Percentiles rank a stretch among this genome's conserved stretches.
These are phyloP conservation scores for Aeschynomene evenia DNA, from an alignment of 306 rosid genomes.

Conservation along the genomic window DNA sequence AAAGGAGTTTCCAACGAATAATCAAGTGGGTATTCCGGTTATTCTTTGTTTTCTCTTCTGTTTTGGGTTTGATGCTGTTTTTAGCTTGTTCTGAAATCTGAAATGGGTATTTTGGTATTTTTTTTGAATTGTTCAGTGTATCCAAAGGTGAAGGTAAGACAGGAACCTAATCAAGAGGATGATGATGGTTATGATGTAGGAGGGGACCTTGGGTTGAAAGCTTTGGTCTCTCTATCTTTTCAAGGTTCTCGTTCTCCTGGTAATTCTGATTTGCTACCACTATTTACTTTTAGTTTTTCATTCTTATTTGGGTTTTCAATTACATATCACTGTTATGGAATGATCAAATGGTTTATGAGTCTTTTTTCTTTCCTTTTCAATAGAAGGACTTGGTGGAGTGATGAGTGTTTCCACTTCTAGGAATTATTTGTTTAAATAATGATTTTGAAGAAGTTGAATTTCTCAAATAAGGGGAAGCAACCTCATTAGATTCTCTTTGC, in stretches of 20 bases:
- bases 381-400: not conserved
- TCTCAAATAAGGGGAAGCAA: not conserved
- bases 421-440: not conserved
- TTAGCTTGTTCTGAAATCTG: not conserved
- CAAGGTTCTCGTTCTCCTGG: conserved; percentile 36
- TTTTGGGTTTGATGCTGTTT: not conserved
- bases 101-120: not conserved
- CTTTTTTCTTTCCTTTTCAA: no score
- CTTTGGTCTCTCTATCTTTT: conserved; percentile 31
- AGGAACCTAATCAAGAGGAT: not conserved
- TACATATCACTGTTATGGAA: not conserved
- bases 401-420: not conserved
- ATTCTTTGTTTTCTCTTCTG: not conserved
- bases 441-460: not conserved
- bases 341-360: not conserved
- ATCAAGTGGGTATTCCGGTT: conserved; percentile 22
- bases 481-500: not conserved
- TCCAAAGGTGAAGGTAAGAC: conserved; percentile 44
- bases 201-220: conserved; percentile 35
- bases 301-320: not conserved
- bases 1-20: not conserved
- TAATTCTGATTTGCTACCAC: conserved; percentile 2
- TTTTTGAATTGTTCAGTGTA: conserved; percentile 34
- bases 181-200: not conserved
- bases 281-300: not conserved